Conservation (phyloP, 176 grass and related monocot species). For the Tillandsia fasciculata region DNA sequence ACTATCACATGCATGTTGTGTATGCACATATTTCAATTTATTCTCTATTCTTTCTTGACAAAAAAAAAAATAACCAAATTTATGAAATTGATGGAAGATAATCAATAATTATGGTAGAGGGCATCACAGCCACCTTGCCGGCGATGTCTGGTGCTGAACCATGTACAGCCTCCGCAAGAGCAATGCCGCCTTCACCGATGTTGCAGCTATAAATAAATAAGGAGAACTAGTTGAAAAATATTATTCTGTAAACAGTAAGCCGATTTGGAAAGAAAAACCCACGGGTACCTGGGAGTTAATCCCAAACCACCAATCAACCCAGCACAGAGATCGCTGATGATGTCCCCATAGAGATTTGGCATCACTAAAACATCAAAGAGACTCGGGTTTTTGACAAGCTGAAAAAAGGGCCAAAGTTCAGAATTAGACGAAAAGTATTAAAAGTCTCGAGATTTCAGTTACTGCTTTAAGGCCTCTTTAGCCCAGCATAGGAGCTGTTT, state of each 20-base stretch:
- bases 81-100: background rate
- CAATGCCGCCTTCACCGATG: slow-evolving; percentile 97
- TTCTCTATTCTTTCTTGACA: background rate
- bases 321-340: slow-evolving; percentile 97
- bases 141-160: slow-evolving; percentile 97
- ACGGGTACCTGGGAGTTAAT: slow-evolving; percentile 77
- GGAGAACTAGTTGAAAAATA: background rate
- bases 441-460: background rate
- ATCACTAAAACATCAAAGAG: slow-evolving; percentile 95
- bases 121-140: slow-evolving; percentile 58
- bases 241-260: background rate
- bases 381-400: slow-evolving; percentile 87
- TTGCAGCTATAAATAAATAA: slow-evolving; percentile 49
- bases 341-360: slow-evolving; percentile 98
- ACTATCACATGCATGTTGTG: background rate
- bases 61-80: background rate
- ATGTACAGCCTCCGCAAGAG: slow-evolving; percentile 91
- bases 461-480: no score
- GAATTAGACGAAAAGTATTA: background rate
- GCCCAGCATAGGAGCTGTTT: no score
- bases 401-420: slow-evolving; percentile 21
- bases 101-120: background rate
- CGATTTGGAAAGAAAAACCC: background rate
- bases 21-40: background rate
- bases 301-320: slow-evolving; percentile 90